These are phyloP conservation scores for Pseudonitzschia pungens DNA, from an alignment of 108 stramenopile genomes.

Conservation along the genomic window DNA sequence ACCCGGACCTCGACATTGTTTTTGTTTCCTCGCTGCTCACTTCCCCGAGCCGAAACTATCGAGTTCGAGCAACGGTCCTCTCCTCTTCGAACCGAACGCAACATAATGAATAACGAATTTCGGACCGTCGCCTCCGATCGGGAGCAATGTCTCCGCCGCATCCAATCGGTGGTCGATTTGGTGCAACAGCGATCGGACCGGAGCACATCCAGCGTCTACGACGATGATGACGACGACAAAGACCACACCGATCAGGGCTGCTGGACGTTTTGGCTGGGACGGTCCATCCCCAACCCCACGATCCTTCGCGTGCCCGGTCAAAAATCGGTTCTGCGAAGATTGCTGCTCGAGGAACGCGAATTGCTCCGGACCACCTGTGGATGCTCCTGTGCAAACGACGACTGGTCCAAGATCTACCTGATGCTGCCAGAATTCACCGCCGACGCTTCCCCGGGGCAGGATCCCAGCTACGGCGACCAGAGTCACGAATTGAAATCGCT, in stretches of 20 bases:
- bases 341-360: conserved; percentile 19
- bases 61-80: too few species aligned
- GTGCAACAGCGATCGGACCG: background rate
- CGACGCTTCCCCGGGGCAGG: too few species aligned
- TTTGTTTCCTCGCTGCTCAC: too few species aligned
- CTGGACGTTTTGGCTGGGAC: background rate
- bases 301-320: background rate
- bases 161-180: background rate
- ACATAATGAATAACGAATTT: background rate
- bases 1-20: too few species aligned
- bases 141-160: conserved; percentile 2
- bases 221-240: background rate
- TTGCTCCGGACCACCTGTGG: conserved; percentile 19
- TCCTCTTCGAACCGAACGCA: too few species aligned
- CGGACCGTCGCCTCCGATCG: conserved; percentile 6
- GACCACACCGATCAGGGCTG: background rate
- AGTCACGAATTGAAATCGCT: conserved; percentile 34
- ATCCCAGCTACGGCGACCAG: background rate
- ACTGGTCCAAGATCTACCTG: conserved; percentile 44
- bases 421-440: background rate
- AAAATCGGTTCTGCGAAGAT: conserved; percentile 19
- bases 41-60: too few species aligned
- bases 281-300: background rate
- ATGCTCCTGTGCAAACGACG: conserved; percentile 28
- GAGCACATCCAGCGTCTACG: background rate